These are phyloP conservation scores for Phytophthora tentaculata DNA, from an alignment of 352 stramenopile species.

Conservation along the genomic window DNA sequence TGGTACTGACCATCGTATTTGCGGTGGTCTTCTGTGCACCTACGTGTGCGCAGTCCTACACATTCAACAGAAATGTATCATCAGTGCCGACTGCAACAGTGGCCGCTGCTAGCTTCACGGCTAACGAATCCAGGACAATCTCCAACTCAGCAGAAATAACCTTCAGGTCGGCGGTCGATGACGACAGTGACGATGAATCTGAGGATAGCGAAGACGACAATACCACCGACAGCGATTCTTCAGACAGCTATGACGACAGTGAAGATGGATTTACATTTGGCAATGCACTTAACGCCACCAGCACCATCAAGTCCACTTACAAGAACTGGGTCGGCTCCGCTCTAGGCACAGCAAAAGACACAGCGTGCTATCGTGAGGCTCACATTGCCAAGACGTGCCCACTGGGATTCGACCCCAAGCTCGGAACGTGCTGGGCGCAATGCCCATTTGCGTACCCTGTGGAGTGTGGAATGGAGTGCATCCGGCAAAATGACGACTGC, in stretches of 20 bases:
- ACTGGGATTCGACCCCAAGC: constrained; percentile 33
- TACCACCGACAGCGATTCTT: constrained; percentile 10
- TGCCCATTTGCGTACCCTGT: constrained; percentile 47
- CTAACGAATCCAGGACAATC: constrained; percentile 11
- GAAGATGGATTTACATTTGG: constrained; percentile 15
- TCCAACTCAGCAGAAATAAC: not conserved
- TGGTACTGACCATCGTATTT: constrained; percentile 20
- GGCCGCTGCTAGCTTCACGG: constrained; percentile 13
- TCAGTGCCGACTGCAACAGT: constrained; percentile 23
- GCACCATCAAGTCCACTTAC: constrained; percentile 38
- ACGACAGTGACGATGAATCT: constrained; percentile 30
- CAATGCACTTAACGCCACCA: constrained; percentile 26
- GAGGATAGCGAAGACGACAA: constrained; percentile 20
- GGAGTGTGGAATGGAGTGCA: constrained; percentile 49
- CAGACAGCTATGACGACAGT: constrained; percentile 11
- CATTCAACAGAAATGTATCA: constrained; percentile 25
- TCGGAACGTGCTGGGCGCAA: constrained; percentile 48
- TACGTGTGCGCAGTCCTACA: constrained; percentile 27
- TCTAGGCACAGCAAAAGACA: constrained; percentile 23
- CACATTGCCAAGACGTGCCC: constrained; percentile 44
- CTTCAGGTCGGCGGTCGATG: constrained; percentile 4
- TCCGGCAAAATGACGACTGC: constrained; percentile 55
- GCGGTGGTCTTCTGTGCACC: constrained; percentile 9
- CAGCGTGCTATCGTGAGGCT: constrained; percentile 44
- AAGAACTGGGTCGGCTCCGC: constrained; percentile 44